Conservation (phyloP, 139 green algal genomes). For the Pseudopediastrum boryanum region DNA sequence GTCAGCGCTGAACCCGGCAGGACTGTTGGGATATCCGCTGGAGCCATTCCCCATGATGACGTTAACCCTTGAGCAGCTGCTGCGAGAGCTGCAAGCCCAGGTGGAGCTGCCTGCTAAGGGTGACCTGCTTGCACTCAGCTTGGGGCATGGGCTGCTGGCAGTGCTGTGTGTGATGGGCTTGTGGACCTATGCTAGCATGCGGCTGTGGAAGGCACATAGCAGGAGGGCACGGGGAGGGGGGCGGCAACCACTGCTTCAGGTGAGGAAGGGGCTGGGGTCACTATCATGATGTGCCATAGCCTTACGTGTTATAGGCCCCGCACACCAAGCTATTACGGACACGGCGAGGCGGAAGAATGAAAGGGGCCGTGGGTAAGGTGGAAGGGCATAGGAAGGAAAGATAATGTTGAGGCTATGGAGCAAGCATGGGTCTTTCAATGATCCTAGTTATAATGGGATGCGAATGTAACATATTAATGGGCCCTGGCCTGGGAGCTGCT, state of each 20-base stretch:
- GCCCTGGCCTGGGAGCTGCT: too few species aligned
- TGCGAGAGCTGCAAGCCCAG: slow-evolving; percentile 23
- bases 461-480: too few species aligned
- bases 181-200: slow-evolving; percentile 21
- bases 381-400: too few species aligned
- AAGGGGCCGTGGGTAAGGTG: too few species aligned
- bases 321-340: too few species aligned
- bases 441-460: too few species aligned
- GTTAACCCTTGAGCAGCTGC: background rate
- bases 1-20: background rate
- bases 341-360: too few species aligned
- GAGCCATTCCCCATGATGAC: background rate
- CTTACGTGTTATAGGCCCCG: too few species aligned
- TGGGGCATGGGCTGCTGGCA: slow-evolving; percentile 20
- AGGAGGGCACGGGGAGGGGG: background rate
- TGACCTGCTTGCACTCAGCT: slow-evolving; percentile 14
- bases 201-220: slow-evolving; percentile 16
- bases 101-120: slow-evolving; percentile 17
- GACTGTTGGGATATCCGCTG: background rate
- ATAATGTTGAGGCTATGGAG: too few species aligned
- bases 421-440: too few species aligned
- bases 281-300: too few species aligned
- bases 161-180: background rate
- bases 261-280: too few species aligned
- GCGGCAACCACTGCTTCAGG: slow-evolving; percentile 22